phyloP scores from a whole-genome alignment of 345 rosid genomes.

The Euclidium syriacum region DNA sequence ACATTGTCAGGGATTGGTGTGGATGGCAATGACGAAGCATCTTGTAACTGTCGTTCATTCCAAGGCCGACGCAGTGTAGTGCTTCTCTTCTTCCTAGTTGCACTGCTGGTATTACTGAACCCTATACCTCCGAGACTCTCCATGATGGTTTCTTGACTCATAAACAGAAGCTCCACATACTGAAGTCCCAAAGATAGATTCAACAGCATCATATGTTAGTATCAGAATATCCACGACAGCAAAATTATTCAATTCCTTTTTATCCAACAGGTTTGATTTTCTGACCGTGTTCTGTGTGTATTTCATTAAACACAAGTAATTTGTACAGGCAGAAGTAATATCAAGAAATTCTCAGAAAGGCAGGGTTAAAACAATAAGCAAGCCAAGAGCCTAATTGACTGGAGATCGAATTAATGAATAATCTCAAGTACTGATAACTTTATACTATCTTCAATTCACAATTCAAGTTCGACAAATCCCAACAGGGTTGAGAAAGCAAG shows the following conservation, averaged over 20 bases:
- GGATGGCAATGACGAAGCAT: constrained; percentile 59
- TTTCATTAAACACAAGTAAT: too few species aligned
- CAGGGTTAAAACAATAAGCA: too few species aligned
- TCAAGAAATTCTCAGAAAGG: too few species aligned
- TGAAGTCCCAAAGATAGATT: background rate
- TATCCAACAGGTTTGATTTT: too few species aligned
- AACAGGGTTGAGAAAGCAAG: background rate
- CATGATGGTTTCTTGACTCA: constrained; percentile 30
- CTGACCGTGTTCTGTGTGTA: too few species aligned
- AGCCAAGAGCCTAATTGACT: too few species aligned
- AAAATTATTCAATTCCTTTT: too few species aligned
- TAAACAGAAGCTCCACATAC: background rate
- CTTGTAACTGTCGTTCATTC: constrained; percentile 53
- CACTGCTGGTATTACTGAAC: constrained; percentile 50
- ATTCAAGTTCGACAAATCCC: background rate
- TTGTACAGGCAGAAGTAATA: too few species aligned
- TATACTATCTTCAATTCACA: background rate
- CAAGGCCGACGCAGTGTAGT: constrained; percentile 58
- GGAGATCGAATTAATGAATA: background rate
- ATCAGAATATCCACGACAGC: background rate
- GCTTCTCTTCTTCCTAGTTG: constrained; percentile 66
- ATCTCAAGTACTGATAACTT: background rate
- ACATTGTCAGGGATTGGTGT: constrained; percentile 62
- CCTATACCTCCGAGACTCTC: constrained; percentile 49
- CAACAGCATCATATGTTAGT: background rate